phyloP scores from a whole-genome alignment of 192 early-diverging fungal species.

The Backusella parvicylindrica region DNA sequence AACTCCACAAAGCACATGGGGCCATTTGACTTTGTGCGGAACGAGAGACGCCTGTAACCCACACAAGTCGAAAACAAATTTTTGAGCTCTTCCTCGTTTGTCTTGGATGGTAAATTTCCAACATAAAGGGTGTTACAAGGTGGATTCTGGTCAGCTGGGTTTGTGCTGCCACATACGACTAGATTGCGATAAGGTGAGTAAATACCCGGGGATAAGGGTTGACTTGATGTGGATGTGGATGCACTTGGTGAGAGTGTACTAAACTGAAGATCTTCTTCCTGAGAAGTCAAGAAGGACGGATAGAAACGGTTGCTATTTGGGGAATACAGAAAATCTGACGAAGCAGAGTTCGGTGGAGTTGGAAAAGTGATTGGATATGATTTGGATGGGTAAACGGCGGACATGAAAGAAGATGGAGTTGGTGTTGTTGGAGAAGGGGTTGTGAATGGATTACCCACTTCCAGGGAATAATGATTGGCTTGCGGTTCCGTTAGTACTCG shows the following conservation, averaged over 20 bases:
- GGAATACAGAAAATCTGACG: background rate
- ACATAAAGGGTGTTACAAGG: conserved; percentile 99
- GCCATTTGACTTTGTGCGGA: conserved; percentile 82
- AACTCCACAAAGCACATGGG: conserved; percentile 99
- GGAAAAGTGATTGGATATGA: conserved; percentile 7
- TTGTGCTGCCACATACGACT: conserved; percentile 17
- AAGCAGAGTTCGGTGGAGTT: background rate
- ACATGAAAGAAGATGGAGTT: background rate
- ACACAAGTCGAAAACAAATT: conserved; percentile 71
- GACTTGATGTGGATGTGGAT: background rate
- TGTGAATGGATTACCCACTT: background rate
- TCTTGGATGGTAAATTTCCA: conserved; percentile 88
- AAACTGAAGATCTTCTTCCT: background rate
- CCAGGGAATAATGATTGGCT: background rate
- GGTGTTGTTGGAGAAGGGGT: background rate
- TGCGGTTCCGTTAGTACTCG: background rate
- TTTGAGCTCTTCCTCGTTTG: conserved; percentile 83
- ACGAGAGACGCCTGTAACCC: conserved; percentile 90
- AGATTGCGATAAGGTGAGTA: background rate
- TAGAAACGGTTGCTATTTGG: background rate
- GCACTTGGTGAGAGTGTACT: background rate
- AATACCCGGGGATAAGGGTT: too few species aligned
- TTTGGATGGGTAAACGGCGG: background rate
- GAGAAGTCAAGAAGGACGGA: background rate
- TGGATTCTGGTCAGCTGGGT: conserved; percentile 88